Evolutionary conservation across 2,329 filamentous ascomycete species (phyloP), one percentile per base, ranked within the genome.

Genomic region (Diaporthe ampelina): DNA sequence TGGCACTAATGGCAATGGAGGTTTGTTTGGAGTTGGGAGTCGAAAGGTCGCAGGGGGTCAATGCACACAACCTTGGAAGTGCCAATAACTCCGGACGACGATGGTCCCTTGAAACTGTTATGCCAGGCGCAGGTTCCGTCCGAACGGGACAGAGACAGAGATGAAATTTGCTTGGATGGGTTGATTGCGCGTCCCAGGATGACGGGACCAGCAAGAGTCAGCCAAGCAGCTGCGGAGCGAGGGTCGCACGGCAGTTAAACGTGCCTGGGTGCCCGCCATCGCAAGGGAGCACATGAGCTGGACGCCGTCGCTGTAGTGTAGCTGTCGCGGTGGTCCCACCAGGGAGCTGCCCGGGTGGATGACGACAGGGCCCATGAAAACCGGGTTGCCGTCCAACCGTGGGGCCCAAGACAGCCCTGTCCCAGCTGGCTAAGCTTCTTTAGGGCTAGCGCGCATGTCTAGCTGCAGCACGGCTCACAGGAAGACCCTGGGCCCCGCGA

Each of bases 161-260:
- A n/a, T 37, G 63, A 45, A 26, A 67, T 40, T 52, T 52, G 45
- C 45, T 67, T 67, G 45, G 61, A 52, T 50, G 61, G 29, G 29
- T 67, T 52, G 61, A 52, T 67, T 67, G 61, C 61, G 61, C 45
- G 61, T 35, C 61, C 61, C 61, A 67, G 61, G 61, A 67, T 37
- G 29, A 67, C 61, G 50, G 54, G 48, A 70, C 67, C 24, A 70
- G 32, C 48, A 40, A 9, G 37, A 15, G 67, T 40, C 50, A 50
- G 67, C 21, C 67, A 57, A 35, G 48, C 32, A 70, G 67, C 29
- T 37, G 37, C 19, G 68, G 68, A 58, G 54, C n/a, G 68, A 57
- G 68, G 54, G 68, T 70, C 68, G 48, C 50, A 70, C 63, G 63
- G 45, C 63, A 67, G 63, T 67, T 67, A 67, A 52, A 67, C 63